Base-by-base conservation (phyloP, 306 rosid genomes). In the Prunus kanzakura region DNA sequence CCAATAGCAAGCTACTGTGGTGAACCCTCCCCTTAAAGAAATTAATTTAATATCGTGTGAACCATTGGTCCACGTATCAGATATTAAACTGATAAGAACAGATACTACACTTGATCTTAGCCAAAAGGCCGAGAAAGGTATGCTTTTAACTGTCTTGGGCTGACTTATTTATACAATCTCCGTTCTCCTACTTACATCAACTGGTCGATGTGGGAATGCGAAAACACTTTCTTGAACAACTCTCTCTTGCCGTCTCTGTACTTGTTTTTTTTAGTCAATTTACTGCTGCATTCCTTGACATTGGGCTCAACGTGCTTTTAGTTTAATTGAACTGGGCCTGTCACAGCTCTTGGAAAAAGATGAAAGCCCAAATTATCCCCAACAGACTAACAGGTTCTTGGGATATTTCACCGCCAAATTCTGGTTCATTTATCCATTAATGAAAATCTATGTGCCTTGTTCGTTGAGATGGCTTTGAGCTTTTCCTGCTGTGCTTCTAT, bases 381-480 rank as follows among this genome's bases (percentile, higher is more conserved):
- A 52, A 6, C 19, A 13, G 19, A 11, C 54, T 11, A 13, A 70
- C 9, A 18, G 15, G 18, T 67, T 45, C 20, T 46, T 13, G n/a
- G 49, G 14, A 11, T 8, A 51, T 71, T n/a, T 51, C 27, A 46
- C 69, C 23, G 35, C 7, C 47, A 77, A 77, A 43, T 41, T 56
- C 19, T 45, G 47, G 14, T 18, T 0, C 38, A 47, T 14, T 46
- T 69, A 69, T 69, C 46, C 18, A 62, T 29, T 25, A 47, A 19
- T 47, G 58, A 46, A 54, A 38, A 15, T 73, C 64, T 43, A 35
- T 29, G 55, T 38, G 20, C 19, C 47, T 12, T 18, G 29, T 61
- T 12, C 46, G 5, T 29, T 6, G 56, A 8, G 63, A 84, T 87
- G 88, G 90, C 93, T 27, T 54, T 87, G 20, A 86, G 76, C 75